Percentiles rank a stretch among this genome's conserved stretches.
phyloP scores from a whole-genome alignment of 495 filamentous ascomycete genomes.

The Lentithecium fluviatile region DNA sequence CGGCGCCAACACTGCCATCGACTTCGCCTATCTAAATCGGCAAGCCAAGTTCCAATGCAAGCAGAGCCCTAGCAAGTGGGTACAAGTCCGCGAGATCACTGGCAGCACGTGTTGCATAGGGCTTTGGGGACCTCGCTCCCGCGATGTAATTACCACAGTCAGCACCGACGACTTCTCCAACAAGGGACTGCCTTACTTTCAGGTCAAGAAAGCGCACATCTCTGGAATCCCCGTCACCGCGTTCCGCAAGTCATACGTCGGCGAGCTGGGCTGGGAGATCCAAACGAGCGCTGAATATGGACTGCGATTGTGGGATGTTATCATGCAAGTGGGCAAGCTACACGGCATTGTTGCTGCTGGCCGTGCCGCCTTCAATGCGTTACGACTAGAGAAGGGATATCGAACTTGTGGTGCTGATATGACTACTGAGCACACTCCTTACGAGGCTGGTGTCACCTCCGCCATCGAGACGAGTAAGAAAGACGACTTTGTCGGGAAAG shows the following conservation, averaged over 20 bases:
- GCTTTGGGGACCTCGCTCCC: constrained; percentile 52
- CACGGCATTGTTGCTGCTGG: constrained; percentile 52
- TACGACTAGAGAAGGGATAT: constrained; percentile 52
- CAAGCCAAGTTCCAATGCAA: constrained; percentile 45
- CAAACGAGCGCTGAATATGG: constrained; percentile 51
- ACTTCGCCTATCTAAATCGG: constrained; percentile 48
- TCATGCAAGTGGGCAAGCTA: constrained; percentile 48
- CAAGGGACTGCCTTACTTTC: constrained; percentile 45
- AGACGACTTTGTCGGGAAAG: constrained; percentile 46
- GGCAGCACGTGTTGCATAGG: constrained; percentile 53
- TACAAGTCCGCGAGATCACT: constrained; percentile 51
- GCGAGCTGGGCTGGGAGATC: constrained; percentile 54
- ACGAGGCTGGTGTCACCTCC: constrained; percentile 47
- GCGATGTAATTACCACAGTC: constrained; percentile 42
- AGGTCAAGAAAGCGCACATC: constrained; percentile 43
- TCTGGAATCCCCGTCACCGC: constrained; percentile 47
- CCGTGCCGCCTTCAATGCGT: constrained; percentile 49
- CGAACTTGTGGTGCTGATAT: constrained; percentile 49
- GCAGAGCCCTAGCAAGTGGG: constrained; percentile 36
- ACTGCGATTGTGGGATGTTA: constrained; percentile 48
- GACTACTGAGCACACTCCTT: constrained; percentile 52
- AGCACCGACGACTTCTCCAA: constrained; percentile 47
- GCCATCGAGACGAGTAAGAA: constrained; percentile 41
- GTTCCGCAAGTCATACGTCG: constrained; percentile 50
- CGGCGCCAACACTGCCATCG: constrained; percentile 48